Evolutionary conservation across 1,139 yeast genomes (phyloP).

Genomic region (Ashbya aceris): DNA sequence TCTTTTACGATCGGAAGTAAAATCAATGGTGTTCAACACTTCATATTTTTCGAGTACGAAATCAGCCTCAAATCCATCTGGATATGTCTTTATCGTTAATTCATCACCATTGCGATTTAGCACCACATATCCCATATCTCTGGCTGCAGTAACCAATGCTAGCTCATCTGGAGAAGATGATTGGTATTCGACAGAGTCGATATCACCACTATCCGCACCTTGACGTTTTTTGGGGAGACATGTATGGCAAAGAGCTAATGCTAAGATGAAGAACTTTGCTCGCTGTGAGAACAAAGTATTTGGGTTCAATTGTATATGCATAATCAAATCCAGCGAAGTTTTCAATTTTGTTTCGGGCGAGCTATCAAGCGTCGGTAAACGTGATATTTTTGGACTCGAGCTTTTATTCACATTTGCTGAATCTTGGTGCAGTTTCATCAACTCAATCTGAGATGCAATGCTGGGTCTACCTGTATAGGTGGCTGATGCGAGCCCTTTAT

Average conservation of each 20-base stretch:
- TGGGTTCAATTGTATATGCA: slow-evolving; percentile 65
- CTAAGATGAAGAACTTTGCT: slow-evolving; percentile 68
- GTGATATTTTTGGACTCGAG: slow-evolving; percentile 31
- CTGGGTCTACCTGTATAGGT: slow-evolving; percentile 44
- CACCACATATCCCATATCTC: slow-evolving; percentile 84
- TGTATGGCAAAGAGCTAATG: slow-evolving; percentile 81
- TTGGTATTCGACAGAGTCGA: slow-evolving; percentile 56
- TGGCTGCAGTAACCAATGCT: slow-evolving; percentile 87
- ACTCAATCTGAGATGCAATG: slow-evolving; percentile 34
- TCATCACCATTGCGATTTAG: slow-evolving; percentile 53
- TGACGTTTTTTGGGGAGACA: slow-evolving; percentile 59
- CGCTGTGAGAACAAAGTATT: slow-evolving; percentile 57
- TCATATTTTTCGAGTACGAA: slow-evolving; percentile 63
- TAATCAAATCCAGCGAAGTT: slow-evolving; percentile 54
- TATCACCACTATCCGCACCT: slow-evolving; percentile 22
- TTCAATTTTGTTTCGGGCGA: slow-evolving; percentile 24
- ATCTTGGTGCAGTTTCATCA: slow-evolving; percentile 7
- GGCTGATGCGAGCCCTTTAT: slow-evolving; percentile 32
- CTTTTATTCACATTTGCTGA: slow-evolving; percentile 18
- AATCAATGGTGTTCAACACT: slow-evolving; percentile 73
- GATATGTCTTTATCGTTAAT: slow-evolving; percentile 67
- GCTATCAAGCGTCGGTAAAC: slow-evolving; percentile 24
- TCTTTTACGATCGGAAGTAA: slow-evolving; percentile 79
- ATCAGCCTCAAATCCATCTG: slow-evolving; percentile 61
- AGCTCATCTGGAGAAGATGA: slow-evolving; percentile 95